Evolutionary conservation across 768 basidiomycete genomes (phyloP), one percentile per base, ranked within the genome.

Genomic region (Termitomyces sp.): DNA sequence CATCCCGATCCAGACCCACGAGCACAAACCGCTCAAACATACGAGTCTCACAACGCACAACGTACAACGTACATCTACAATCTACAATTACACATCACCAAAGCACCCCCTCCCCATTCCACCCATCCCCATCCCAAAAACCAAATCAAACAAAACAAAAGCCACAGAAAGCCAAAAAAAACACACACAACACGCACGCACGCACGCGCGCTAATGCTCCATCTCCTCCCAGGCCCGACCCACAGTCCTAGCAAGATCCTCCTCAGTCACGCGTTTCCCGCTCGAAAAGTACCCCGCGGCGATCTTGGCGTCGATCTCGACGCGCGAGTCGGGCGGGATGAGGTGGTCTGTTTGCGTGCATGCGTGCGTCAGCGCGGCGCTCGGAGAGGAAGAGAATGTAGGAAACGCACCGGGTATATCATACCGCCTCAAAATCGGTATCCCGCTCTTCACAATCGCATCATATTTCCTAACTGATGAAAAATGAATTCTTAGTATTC

Each of bases 301-400:
- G 63, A 94, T 94, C 82, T 97, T 98, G 36, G 95, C 95, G 63
- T 97, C 92, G 61, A 96, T 97, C 76, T 98, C 95, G 28, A 98
- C 95, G 16, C 86, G 83, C 44, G 89, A 89, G 71, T 94, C 91
- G 36, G 88, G 90, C 0, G 93, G 94, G 61, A 97, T 90, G 56
- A 97, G 84, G 62, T 96, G 82, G 53, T 92, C 51, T 30, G 30
- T 30, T 5, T 6, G 13, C n/a, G 18, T 3, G 28, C 3, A 30
- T 9, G 45, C 16, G 49, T 22, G 32, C 48, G 33, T 35, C 3
- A 49, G 32, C 22, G 9, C 10, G 10, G 10, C 1, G 41, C 8
- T 3, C 8, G 20, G 4, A 11, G 24, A 13, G 22, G 10, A 24
- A 10, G 22, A 13, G 5, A 24, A 9, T 3, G 2, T 3, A 14